Percentiles rank a stretch among this genome's conserved stretches.
phyloP scores from a whole-genome alignment of 2,329 filamentous ascomycete genomes.

The Phaeosphaeria sp. region DNA sequence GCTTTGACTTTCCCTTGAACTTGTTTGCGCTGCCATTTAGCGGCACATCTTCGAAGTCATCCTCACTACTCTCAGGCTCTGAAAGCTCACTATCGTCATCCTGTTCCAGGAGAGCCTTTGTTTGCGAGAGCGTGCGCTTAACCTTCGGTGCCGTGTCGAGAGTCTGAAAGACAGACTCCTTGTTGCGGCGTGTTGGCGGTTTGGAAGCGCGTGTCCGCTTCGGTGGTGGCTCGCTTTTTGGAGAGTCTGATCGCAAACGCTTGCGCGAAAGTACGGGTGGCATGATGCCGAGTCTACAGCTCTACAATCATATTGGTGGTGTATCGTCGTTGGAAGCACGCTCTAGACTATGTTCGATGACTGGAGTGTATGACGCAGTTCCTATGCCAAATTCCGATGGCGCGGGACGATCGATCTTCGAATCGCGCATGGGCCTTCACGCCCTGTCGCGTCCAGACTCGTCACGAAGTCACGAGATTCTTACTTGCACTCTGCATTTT shows the following conservation, averaged over 20 bases:
- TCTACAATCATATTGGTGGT: not conserved
- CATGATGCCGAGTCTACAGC: constrained; percentile 55
- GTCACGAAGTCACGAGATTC: not conserved
- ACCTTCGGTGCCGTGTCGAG: constrained; percentile 51
- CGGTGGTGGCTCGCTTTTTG: constrained; percentile 45
- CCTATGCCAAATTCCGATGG: constrained; percentile 21
- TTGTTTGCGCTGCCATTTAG: constrained; percentile 26
- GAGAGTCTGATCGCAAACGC: constrained; percentile 61
- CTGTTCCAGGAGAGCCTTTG: constrained; percentile 47
- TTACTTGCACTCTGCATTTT: too few relatives aligned
- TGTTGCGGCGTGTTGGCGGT: constrained; percentile 30
- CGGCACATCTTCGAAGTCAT: constrained; percentile 59
- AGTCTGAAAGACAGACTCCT: constrained; percentile 54
- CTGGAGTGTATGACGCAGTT: constrained; percentile 34
- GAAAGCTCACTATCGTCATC: constrained; percentile 52
- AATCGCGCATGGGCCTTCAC: constrained; percentile 24
- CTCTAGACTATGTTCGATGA: not conserved
- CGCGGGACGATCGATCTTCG: constrained; percentile 24
- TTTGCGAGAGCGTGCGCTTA: constrained; percentile 39
- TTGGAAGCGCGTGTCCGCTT: constrained; percentile 32
- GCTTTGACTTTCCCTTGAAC: constrained; percentile 49
- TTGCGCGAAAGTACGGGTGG: constrained; percentile 74
- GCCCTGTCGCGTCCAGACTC: not conserved
- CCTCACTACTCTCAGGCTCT: constrained; percentile 50
- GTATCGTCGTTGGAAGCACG: not conserved